Percentiles rank a stretch among this genome's conserved stretches.
phyloP scores from a whole-genome alignment of 2,329 filamentous ascomycete genomes.

The Sclerotinia nivalis region DNA sequence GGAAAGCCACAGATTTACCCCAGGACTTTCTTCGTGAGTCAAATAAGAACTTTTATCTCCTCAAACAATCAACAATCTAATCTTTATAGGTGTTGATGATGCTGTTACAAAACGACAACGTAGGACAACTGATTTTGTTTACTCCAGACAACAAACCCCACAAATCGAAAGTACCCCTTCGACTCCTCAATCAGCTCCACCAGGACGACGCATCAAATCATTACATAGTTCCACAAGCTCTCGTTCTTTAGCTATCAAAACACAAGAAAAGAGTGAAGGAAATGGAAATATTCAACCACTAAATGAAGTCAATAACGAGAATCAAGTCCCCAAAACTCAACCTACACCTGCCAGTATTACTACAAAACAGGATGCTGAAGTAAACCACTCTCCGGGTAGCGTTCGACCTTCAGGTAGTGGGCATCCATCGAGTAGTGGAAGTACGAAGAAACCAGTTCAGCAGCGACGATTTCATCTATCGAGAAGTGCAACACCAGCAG shows the following conservation, averaged over 20 bases:
- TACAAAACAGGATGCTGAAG: background rate
- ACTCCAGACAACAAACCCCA: constrained; percentile 34
- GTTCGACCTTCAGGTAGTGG: background rate
- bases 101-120: constrained; percentile 34
- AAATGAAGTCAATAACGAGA: constrained; percentile 8
- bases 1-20: constrained; percentile 41
- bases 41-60: background rate
- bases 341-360: background rate
- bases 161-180: constrained; percentile 14
- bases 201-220: constrained; percentile 31
- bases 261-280: background rate
- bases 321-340: background rate
- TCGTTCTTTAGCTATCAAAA: constrained; percentile 14
- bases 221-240: constrained; percentile 28
- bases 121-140: constrained; percentile 36
- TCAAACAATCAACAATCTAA: no score
- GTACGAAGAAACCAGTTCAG: constrained; percentile 31
- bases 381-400: background rate
- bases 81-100: constrained; percentile 38
- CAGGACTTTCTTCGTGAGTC: constrained; percentile 41
- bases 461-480: constrained; percentile 59
- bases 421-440: background rate
- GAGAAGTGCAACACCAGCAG: constrained; percentile 42
- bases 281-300: background rate
- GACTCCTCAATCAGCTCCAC: constrained; percentile 20